Conservation (phyloP, 495 filamentous ascomycete genomes). For the Halenospora varia region DNA sequence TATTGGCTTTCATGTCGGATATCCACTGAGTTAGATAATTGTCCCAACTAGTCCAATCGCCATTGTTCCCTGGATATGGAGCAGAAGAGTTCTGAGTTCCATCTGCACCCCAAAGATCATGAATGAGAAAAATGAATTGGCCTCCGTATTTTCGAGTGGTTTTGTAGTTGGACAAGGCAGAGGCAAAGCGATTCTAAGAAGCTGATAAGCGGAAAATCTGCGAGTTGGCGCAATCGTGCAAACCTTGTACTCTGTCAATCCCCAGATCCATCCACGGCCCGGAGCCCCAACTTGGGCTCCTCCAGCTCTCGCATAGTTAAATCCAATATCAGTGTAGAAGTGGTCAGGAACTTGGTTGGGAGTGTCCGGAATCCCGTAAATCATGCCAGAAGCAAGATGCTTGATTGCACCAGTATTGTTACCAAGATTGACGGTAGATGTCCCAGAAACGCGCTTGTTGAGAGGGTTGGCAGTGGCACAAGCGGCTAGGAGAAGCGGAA, state of each 20-base stretch:
- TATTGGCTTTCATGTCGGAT: conserved; percentile 29
- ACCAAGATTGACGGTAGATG: conserved; percentile 21
- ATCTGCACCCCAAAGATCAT: conserved; percentile 41
- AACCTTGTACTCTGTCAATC: conserved; percentile 26
- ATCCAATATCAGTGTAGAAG: conserved; percentile 29
- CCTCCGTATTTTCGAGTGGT: conserved; percentile 33
- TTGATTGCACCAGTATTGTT: conserved; percentile 19
- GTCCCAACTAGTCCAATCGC: conserved; percentile 35
- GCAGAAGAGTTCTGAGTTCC: conserved; percentile 28
- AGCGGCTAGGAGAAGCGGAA: conserved; percentile 3
- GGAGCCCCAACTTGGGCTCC: conserved; percentile 31
- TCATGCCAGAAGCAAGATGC: conserved; percentile 29
- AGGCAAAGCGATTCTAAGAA: conserved; percentile 30
- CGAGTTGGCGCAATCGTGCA: background rate
- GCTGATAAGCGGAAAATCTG: background rate
- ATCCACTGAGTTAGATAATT: conserved; percentile 30
- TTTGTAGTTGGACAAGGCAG: conserved; percentile 36
- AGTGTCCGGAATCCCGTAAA: conserved; percentile 34
- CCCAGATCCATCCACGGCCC: conserved; percentile 31
- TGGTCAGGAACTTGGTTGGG: conserved; percentile 27
- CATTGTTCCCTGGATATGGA: conserved; percentile 36
- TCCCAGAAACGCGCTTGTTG: conserved; percentile 2
- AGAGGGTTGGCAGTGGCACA: conserved; percentile 9
- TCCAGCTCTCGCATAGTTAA: conserved; percentile 32
- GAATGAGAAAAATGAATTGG: conserved; percentile 35